A percentile compares a stretch with the other conserved stretches of the same genome.
phyloP scores from a whole-genome alignment of 2,329 filamentous ascomycete genomes.

The Hymenoscyphus fraxineus region DNA sequence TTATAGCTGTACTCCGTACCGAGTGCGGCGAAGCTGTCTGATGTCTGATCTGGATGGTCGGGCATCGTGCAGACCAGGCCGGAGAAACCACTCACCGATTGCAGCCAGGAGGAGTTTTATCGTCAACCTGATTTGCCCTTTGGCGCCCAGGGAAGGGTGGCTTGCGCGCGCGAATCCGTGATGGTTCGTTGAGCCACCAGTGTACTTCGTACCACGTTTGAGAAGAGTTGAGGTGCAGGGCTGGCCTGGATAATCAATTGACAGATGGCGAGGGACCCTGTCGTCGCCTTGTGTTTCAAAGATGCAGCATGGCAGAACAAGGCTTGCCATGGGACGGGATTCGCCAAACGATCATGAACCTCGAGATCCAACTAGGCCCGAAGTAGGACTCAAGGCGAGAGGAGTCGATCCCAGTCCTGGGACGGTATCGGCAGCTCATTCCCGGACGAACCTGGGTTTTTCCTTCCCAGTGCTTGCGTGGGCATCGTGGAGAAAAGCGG shows the following conservation, averaged over 20 bases:
- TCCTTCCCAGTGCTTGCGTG: neutral
- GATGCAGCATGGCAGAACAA: conserved; percentile 1
- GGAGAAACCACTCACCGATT: neutral
- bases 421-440: conserved; percentile 8
- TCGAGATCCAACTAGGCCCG: conserved; percentile 7
- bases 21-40: too few species aligned
- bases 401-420: conserved; percentile 1
- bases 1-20: neutral
- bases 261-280: neutral
- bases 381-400: neutral
- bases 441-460: conserved; percentile 7
- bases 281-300: conserved; percentile 3
- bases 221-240: neutral
- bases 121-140: neutral
- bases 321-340: conserved; percentile 3
- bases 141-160: neutral
- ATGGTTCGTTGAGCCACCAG: neutral
- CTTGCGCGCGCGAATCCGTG: neutral
- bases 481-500: neutral
- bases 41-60: neutral
- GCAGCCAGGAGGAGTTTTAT: conserved; percentile 4
- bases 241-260: neutral
- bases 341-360: conserved; percentile 3
- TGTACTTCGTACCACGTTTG: neutral
- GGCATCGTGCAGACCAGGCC: neutral